phyloP scores from a whole-genome alignment of 2,329 filamentous ascomycete species.

The Nemania serpens region DNA sequence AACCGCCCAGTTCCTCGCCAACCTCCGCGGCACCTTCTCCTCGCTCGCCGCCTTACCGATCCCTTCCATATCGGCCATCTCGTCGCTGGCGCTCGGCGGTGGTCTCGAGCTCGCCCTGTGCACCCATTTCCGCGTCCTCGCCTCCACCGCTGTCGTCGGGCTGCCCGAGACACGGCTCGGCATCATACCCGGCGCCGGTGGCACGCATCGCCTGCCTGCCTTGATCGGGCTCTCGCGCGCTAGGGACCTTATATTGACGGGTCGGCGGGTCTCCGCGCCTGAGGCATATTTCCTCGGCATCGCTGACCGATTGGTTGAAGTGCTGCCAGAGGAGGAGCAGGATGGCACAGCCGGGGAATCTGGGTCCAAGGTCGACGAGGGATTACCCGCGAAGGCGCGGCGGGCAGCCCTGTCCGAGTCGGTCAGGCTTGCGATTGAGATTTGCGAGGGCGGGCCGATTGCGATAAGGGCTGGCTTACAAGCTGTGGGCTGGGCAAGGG shows the following conservation, averaged over 20 bases:
- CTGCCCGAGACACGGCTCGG: constrained; percentile 87
- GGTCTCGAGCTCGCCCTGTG: constrained; percentile 91
- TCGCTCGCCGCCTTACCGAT: constrained; percentile 77
- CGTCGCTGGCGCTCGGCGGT: constrained; percentile 85
- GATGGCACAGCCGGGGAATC: constrained; percentile 45
- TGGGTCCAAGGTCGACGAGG: constrained; percentile 42
- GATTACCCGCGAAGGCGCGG: constrained; percentile 62
- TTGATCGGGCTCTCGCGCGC: constrained; percentile 81
- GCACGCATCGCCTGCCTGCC: constrained; percentile 83
- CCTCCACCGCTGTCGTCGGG: constrained; percentile 76
- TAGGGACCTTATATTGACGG: constrained; percentile 89
- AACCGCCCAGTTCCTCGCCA: constrained; percentile 75
- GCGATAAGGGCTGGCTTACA: constrained; percentile 78
- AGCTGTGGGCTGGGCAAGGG: constrained; percentile 74
- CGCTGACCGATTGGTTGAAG: constrained; percentile 86
- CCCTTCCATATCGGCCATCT: constrained; percentile 87
- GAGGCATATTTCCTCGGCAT: constrained; percentile 93
- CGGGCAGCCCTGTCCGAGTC: constrained; percentile 74
- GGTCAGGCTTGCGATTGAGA: constrained; percentile 77
- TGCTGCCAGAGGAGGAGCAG: constrained; percentile 64
- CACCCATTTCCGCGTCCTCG: constrained; percentile 86
- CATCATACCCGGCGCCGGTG: constrained; percentile 93
- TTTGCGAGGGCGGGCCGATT: constrained; percentile 87
- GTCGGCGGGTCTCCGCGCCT: constrained; percentile 77
- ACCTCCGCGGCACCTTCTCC: constrained; percentile 76